Evolutionary conservation across 164 flowering plant species (phyloP), one percentile per base, ranked within the genome.

Genomic region (Berberis vulgaris): DNA sequence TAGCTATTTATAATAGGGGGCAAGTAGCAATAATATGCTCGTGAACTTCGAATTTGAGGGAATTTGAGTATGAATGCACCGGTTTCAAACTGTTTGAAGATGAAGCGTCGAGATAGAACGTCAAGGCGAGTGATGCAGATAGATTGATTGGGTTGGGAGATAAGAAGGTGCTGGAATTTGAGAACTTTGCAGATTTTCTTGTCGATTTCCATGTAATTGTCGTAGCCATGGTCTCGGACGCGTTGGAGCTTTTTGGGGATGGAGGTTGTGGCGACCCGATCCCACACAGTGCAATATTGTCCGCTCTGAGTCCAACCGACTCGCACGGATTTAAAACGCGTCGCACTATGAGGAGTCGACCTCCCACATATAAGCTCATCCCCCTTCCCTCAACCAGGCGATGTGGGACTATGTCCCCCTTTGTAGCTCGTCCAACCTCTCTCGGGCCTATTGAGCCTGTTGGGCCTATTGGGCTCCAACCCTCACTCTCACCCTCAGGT

Each of bases 131-230:
- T 72, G 7, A 79, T 60, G 45, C 82, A 74, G 60, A 95, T 62
- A 68, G 81, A 79, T 9, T 77, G 74, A 60, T 72, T 73, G 60
- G 76, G 88, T 61, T 89, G 94, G 11, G 81, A 67, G 55, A 86
- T 87, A 59, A 95, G 75, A 12, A 91, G 71, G 41, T 73, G 79
- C 60, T 91, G 89, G 69, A 94, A 87, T 70, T 91, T 91, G 43
- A 87, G 80, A 60, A 84, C 77, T 71, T 84, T 88, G 56, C 83
- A 80, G 50, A 78, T 73, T 71, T 86, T 91, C 69, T 95, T 89
- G 71, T 95, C 83, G 69, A 87, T 62, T 68, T 91, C 97, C 99
- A 95, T 95, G 90, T 85, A 95, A 64, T 87, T 74, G 74, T 95
- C 99, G 73, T 44, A 91, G 61, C 86, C 92, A 61, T 89, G 96